Percentiles rank a stretch among this genome's conserved stretches.
These are phyloP conservation scores for Suillus ampliporus DNA, from an alignment of 768 basidiomycete species.

Conservation along the genomic window DNA sequence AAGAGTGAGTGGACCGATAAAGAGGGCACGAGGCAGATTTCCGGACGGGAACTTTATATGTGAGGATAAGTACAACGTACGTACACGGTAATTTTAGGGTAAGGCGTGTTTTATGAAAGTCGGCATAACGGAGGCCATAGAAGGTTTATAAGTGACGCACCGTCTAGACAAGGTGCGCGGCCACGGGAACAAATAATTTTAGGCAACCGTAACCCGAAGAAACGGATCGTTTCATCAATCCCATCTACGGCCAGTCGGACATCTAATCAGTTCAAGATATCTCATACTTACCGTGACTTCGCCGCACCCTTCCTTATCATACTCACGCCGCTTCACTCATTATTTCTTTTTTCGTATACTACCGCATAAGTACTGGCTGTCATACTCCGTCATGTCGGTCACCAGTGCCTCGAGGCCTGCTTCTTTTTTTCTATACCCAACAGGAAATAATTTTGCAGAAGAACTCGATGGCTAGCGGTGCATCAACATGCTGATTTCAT, in stretches of 20 bases:
- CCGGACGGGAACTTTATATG: constrained; percentile 35
- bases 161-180: constrained; percentile 1
- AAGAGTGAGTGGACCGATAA: constrained; percentile 23
- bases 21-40: constrained; percentile 31
- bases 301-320: constrained; percentile 12
- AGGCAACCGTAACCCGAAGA: constrained; percentile 24
- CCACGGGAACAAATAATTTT: constrained; percentile 9
- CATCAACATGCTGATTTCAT: no score
- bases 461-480: no score
- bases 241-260: constrained; percentile 8
- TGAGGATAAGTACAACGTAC: constrained; percentile 33
- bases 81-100: constrained; percentile 43
- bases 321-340: constrained; percentile 11
- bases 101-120: constrained; percentile 31
- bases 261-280: constrained; percentile 14
- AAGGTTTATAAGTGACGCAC: constrained; percentile 29
- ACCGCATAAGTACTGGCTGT: constrained; percentile 26
- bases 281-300: background rate
- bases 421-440: constrained; percentile 6
- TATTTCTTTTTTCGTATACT: constrained; percentile 15
- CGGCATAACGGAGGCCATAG: constrained; percentile 38
- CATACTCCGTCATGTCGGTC: constrained; percentile 1
- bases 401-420: background rate
- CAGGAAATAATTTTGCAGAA: background rate
- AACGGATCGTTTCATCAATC: constrained; percentile 15